Evolutionary conservation across 495 filamentous ascomycete species (phyloP), one percentile per base, ranked within the genome.

Genomic region (Parmelia sp.): DNA sequence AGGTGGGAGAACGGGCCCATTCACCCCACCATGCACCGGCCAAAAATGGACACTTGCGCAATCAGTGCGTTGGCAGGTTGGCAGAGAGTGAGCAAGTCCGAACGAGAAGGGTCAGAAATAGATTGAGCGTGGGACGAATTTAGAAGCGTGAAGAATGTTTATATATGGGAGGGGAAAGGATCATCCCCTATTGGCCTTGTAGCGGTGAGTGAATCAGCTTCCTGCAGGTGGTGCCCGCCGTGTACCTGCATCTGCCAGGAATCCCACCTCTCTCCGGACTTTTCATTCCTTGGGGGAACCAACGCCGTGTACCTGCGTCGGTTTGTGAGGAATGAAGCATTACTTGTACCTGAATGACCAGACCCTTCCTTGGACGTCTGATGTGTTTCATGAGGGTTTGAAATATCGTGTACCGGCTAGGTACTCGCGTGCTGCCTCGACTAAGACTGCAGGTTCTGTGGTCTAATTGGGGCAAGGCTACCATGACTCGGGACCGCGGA

Each of bases 11-110:
- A n/a, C n/a, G n/a, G n/a, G n/a, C n/a, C 90, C 90, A 0, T 83
- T 94, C 7, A 88, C 93, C 45, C 86, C 87, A 31, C 83, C 85
- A 2, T 82, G 81, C 21, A 83, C 85, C 1, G 83, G 85, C 14
- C 88, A 91, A 68, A 86, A 85, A 61, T 86, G 86, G 17, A 86
- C 80, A 0, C 74, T 94, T 40, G 14, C 11, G 8, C 3, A 44
- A 21, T 25, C n/a, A 10, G 19, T 12, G 23, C 19, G n/a, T 25
- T n/a, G 45, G 10, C 4, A 10, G 21, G 45, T 25, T 49, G n/a
- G 3, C 9, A 10, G 11, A 49, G 7, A 25, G 6, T 1, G 8
- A 27, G 10, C n/a, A 25, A 25, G 6, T 49, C 23, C n/a, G 11
- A 14, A 14, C 3, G 45, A 49, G n/a, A 49, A 21, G 7, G 10